phyloP scores from a whole-genome alignment of 306 rosid genomes.

The Abrus precatorius region DNA sequence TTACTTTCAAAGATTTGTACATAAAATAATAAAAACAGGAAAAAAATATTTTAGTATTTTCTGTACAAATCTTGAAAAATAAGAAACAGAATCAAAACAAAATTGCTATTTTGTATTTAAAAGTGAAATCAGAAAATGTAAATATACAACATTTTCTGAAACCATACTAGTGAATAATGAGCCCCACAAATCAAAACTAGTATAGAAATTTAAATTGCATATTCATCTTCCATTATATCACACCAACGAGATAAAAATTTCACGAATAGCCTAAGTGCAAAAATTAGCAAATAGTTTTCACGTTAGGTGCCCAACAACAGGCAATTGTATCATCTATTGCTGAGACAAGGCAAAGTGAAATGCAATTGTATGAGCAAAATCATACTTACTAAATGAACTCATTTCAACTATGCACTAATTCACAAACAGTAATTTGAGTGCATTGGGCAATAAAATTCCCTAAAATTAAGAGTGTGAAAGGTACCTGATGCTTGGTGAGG shows the following conservation, averaged over 20 bases:
- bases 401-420: not conserved
- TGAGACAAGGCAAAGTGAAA: no score
- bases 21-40: no score
- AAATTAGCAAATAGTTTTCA: conserved; percentile 19
- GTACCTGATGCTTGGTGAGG: conserved; percentile 78
- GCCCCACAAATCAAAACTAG: not conserved
- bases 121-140: no score
- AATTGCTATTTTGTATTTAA: no score
- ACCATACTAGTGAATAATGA: not conserved
- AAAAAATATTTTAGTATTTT: no score
- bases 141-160: no score
- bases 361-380: not conserved
- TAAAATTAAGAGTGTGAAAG: not conserved
- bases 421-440: not conserved
- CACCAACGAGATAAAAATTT: not conserved
- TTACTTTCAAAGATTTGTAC: no score
- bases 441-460: not conserved
- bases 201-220: not conserved
- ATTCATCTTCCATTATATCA: not conserved
- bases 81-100: no score
- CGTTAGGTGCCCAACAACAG: not conserved
- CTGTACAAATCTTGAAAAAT: no score
- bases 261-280: not conserved
- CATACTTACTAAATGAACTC: not conserved
- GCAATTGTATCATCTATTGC: not conserved